These are phyloP conservation scores for Quercus berberidifolia DNA, from an alignment of 306 rosid species.

Conservation along the genomic window DNA sequence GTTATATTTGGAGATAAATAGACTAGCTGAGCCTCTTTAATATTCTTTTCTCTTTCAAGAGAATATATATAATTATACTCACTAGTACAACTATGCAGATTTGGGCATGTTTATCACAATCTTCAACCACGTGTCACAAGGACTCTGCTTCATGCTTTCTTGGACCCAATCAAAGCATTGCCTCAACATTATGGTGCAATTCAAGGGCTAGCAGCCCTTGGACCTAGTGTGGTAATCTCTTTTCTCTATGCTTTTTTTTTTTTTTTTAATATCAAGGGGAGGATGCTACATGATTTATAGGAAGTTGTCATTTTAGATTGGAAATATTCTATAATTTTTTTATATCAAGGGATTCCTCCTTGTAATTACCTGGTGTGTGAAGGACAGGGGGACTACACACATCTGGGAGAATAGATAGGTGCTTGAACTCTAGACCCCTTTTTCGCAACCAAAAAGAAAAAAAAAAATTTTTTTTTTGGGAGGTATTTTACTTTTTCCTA, in stretches of 20 bases:
- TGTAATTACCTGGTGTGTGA: no score
- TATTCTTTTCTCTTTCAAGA: not conserved
- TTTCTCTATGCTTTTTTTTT: conserved; percentile 9
- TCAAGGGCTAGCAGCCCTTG: conserved; percentile 85
- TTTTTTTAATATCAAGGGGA: not conserved
- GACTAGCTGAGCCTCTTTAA: not conserved
- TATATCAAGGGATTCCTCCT: no score
- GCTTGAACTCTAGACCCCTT: no score
- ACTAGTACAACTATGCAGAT: conserved; percentile 46
- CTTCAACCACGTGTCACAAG: conserved; percentile 83
- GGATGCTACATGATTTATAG: not conserved
- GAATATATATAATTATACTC: conserved; percentile 1
- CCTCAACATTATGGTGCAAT: conserved; percentile 96
- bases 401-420: no score
- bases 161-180: conserved; percentile 78
- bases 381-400: no score
- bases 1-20: not conserved
- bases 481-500: not conserved
- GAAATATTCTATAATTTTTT: not conserved
- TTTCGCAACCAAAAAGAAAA: no score
- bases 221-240: conserved; percentile 68
- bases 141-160: conserved; percentile 81
- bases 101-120: conserved; percentile 80
- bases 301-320: conserved; percentile 10
- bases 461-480: not conserved